Percentiles rank a stretch among this genome's conserved stretches.
Evolutionary conservation across 768 basidiomycete species (phyloP).

Genomic region (Zangia roseola): DNA sequence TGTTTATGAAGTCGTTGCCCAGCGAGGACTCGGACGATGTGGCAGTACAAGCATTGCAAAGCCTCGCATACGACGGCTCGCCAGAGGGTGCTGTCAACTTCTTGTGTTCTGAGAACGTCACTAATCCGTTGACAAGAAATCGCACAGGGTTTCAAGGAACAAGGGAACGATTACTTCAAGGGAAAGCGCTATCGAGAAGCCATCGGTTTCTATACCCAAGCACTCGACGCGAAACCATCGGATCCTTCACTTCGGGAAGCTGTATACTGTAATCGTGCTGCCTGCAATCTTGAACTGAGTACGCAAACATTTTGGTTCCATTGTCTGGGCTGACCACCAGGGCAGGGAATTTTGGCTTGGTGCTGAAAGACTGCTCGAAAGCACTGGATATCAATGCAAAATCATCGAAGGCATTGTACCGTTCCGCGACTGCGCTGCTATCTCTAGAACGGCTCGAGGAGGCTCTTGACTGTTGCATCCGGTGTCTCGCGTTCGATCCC

Average conservation of each 20-base stretch:
- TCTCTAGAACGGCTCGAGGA: conserved; percentile 76
- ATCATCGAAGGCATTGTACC: conserved; percentile 83
- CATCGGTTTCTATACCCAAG: conserved; percentile 85
- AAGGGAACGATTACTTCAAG: conserved; percentile 93
- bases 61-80: conserved; percentile 84
- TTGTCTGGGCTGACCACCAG: background rate
- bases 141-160: conserved; percentile 90
- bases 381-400: conserved; percentile 60
- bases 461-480: conserved; percentile 76
- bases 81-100: conserved; percentile 77
- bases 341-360: conserved; percentile 84
- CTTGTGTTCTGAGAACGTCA: background rate
- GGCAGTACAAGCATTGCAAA: conserved; percentile 79
- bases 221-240: conserved; percentile 79
- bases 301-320: conserved; percentile 25
- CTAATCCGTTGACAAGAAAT: conserved; percentile 53
- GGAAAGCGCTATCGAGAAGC: conserved; percentile 88
- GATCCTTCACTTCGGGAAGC: conserved; percentile 58
- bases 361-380: conserved; percentile 80
- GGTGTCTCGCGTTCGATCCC: conserved; percentile 60
- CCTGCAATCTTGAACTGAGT: conserved; percentile 90
- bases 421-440: conserved; percentile 76
- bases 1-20: conserved; percentile 93
- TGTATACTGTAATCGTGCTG: conserved; percentile 86
- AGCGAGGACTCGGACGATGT: conserved; percentile 58